Evolutionary conservation across 345 rosid genomes (phyloP), one percentile per base, ranked within the genome.

Genomic region (Fremontodendron californicum): DNA sequence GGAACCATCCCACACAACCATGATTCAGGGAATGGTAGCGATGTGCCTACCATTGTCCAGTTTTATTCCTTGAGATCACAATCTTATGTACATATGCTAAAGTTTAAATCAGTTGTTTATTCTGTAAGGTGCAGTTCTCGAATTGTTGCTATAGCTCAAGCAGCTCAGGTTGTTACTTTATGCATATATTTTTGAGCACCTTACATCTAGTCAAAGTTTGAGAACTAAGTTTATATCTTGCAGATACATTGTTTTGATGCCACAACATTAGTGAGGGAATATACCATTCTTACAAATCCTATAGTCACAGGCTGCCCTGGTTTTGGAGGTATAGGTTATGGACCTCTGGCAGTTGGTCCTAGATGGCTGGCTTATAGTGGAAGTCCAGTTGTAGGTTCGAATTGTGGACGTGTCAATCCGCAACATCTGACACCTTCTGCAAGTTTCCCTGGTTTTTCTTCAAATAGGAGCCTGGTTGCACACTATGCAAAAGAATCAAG

Each of bases 291-390:
- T 73, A 92, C 96, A 79, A 91, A 96, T 79, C 87, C 92, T 62
- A 85, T 96, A 37, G 71, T 75, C 27, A 49, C 69, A 57, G 84
- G 89, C 51, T 74, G 69, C 67, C 84, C 87, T 80, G 85, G 81
- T 75, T 73, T 85, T 65, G 96, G 90, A 74, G 91, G 92, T 76
- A 78, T 86, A 79, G 99, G 98, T 74, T 91, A 86, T 76, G 98
- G 99, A 33, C 98, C 99, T 73, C 91, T 96, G 76, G 99, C 97
- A 0, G 96, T 96, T 81, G 98, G 97, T 77, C 90, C 94, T 51
- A 85, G 99, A 77, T 96, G 98, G 99, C 82, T 96, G 84, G 98
- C 99, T 64, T 96, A 93, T 60, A 92, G 97, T 65, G 98, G 94
- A 77, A 90, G 82, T 82, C 91, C 93, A 37, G 89, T 90, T 77